phyloP scores from a whole-genome alignment of 306 rosid species.

The Cucurbita ficifolia region DNA sequence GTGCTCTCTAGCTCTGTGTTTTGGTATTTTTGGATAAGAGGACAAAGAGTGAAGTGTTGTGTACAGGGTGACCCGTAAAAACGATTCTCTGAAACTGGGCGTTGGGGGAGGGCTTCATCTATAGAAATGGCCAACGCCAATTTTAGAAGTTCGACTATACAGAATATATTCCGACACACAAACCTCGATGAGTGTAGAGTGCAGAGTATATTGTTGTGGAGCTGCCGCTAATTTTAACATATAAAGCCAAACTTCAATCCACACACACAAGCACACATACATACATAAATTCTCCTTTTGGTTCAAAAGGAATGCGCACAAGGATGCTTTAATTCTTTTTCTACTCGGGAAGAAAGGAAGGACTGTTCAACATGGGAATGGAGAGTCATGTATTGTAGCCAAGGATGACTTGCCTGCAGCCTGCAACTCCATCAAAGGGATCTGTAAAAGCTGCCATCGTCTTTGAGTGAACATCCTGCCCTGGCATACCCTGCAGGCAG shows the following conservation, averaged over 20 bases:
- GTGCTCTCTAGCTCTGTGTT: neutral
- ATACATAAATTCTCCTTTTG: neutral
- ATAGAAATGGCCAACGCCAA: neutral
- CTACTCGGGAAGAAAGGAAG: slow-evolving; percentile 14
- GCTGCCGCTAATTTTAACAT: neutral
- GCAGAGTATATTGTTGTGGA: neutral
- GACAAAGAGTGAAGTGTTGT: neutral
- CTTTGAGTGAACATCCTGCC: neutral
- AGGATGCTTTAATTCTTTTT: neutral
- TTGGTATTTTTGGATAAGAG: neutral
- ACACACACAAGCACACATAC: neutral
- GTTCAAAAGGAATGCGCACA: neutral
- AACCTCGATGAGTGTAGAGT: slow-evolving; percentile 1
- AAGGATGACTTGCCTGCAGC: slow-evolving; percentile 55
- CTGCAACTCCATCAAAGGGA: slow-evolving; percentile 13
- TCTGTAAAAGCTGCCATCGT: neutral
- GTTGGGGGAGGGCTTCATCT: neutral
- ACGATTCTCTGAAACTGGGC: neutral
- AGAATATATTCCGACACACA: slow-evolving; percentile 1
- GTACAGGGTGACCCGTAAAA: neutral
- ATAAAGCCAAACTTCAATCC: neutral
- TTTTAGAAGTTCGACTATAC: neutral
- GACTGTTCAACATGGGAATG: slow-evolving; percentile 32
- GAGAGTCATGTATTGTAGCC: slow-evolving; percentile 48
- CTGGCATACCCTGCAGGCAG: slow-evolving; percentile 27